Percentiles rank a stretch among this genome's conserved stretches.
Conservation (phyloP, 768 basidiomycete species). For the Leccinum subgranulosum region DNA sequence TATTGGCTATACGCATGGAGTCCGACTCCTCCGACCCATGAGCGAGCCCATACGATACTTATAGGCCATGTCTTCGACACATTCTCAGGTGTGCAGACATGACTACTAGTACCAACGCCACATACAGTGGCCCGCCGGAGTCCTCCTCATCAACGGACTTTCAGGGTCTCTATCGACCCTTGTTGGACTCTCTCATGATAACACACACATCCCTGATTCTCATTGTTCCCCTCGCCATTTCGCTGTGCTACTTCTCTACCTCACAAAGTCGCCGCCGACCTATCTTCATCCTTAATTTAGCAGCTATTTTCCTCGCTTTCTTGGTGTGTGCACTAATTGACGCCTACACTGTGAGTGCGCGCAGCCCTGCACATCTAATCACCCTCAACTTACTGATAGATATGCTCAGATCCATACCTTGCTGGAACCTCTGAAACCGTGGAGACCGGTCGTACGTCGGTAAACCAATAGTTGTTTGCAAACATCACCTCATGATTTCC, state of each 20-base stretch:
- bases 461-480: background rate
- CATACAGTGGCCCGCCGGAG: background rate
- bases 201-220: conserved; percentile 18
- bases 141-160: background rate
- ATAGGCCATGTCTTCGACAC: background rate
- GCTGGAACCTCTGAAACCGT: conserved; percentile 17
- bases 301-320: conserved; percentile 10
- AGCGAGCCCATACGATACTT: background rate
- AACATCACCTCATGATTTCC: background rate
- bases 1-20: background rate
- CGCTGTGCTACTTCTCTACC: conserved; percentile 24
- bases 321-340: conserved; percentile 11
- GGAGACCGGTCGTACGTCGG: conserved; percentile 4
- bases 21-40: background rate
- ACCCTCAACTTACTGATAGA: background rate
- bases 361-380: background rate
- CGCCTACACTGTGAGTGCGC: conserved; percentile 4
- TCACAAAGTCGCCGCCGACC: conserved; percentile 13
- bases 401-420: conserved; percentile 20
- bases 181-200: conserved; percentile 22
- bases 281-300: conserved; percentile 19
- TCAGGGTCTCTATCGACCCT: conserved; percentile 2
- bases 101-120: background rate
- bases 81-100: background rate
- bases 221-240: conserved; percentile 16